Evolutionary conservation across 1,139 yeast species (phyloP).

Genomic region (Protomyces macrosporus): DNA sequence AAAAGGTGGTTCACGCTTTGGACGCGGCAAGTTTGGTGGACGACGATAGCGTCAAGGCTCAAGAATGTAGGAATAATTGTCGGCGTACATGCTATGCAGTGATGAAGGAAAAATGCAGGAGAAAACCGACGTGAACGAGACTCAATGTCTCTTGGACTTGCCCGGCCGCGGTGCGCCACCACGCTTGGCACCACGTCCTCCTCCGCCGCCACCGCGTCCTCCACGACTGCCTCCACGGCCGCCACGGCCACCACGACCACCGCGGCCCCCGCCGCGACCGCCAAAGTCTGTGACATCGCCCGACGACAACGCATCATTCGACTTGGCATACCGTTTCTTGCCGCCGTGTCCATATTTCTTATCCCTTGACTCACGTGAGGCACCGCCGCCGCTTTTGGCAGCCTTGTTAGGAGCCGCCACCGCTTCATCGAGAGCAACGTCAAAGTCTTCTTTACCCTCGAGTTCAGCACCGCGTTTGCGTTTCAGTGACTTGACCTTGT

Average conservation of each 20-base stretch:
- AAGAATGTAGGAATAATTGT: background rate
- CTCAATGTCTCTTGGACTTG: slow-evolving; percentile 11
- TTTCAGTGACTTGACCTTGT: slow-evolving; percentile 81
- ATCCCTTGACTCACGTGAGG: slow-evolving; percentile 64
- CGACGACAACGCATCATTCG: slow-evolving; percentile 56
- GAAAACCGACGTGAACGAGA: too few species aligned
- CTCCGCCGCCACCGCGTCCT: slow-evolving; percentile 19
- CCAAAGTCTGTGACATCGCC: slow-evolving; percentile 10
- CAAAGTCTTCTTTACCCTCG: slow-evolving; percentile 46
- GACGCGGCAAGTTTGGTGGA: slow-evolving; percentile 19
- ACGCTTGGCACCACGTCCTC: slow-evolving; percentile 18
- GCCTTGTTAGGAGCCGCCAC: slow-evolving; percentile 48
- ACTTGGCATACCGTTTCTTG: slow-evolving; percentile 64
- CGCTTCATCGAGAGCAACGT: slow-evolving; percentile 84
- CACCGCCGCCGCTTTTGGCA: slow-evolving; percentile 46
- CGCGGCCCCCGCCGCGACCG: background rate
- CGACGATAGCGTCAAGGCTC: background rate
- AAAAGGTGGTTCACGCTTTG: slow-evolving; percentile 22
- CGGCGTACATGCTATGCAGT: background rate
- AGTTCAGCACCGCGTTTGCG: slow-evolving; percentile 69
- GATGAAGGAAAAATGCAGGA: background rate
- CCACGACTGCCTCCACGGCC: slow-evolving; percentile 13
- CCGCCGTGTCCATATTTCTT: slow-evolving; percentile 70
- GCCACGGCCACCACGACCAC: background rate
- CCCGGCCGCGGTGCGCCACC: slow-evolving; percentile 21